These are phyloP conservation scores for Pseudognaphalium luteoalbum DNA, from an alignment of 129 eudicot genomes.

Conservation along the genomic window DNA sequence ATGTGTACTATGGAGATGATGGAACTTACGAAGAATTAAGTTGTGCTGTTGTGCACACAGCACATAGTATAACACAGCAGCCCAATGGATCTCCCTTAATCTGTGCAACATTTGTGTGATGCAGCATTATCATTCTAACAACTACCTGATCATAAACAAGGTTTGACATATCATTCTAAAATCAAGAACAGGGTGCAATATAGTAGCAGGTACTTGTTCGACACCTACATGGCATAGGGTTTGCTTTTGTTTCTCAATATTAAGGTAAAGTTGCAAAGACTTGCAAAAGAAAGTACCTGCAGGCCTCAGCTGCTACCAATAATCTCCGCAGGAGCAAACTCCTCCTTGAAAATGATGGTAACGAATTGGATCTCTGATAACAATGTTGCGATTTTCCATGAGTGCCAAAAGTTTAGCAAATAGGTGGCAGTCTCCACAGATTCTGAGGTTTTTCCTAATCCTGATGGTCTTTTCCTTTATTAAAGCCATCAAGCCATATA, in stretches of 20 bases:
- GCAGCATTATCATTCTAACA: slow-evolving; percentile 12
- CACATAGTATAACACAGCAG: slow-evolving; percentile 89
- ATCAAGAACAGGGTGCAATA: background rate
- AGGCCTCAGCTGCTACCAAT: slow-evolving; percentile 44
- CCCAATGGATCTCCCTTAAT: slow-evolving; percentile 97
- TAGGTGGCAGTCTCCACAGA: slow-evolving; percentile 70
- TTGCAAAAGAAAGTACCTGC: slow-evolving; percentile 3
- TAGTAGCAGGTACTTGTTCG: background rate
- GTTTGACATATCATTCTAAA: slow-evolving; percentile 8
- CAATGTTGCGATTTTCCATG: slow-evolving; percentile 52
- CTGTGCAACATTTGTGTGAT: slow-evolving; percentile 39
- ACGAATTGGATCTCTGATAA: slow-evolving; percentile 65
- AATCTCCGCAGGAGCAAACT: slow-evolving; percentile 68
- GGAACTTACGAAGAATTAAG: slow-evolving; percentile 79
- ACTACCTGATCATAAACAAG: slow-evolving; percentile 22
- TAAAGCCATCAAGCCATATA: slow-evolving; percentile 59
- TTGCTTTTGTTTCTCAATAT: background rate
- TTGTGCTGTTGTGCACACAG: slow-evolving; percentile 98
- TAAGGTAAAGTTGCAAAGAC: background rate
- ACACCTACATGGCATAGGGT: background rate
- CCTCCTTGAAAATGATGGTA: slow-evolving; percentile 78
- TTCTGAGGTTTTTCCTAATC: slow-evolving; percentile 71
- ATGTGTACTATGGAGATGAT: slow-evolving; percentile 18
- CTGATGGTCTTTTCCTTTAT: slow-evolving; percentile 56
- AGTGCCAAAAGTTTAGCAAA: slow-evolving; percentile 67